These are phyloP conservation scores for Scutellaria galericulata DNA, from an alignment of 257 asterid species.

Conservation along the genomic window DNA sequence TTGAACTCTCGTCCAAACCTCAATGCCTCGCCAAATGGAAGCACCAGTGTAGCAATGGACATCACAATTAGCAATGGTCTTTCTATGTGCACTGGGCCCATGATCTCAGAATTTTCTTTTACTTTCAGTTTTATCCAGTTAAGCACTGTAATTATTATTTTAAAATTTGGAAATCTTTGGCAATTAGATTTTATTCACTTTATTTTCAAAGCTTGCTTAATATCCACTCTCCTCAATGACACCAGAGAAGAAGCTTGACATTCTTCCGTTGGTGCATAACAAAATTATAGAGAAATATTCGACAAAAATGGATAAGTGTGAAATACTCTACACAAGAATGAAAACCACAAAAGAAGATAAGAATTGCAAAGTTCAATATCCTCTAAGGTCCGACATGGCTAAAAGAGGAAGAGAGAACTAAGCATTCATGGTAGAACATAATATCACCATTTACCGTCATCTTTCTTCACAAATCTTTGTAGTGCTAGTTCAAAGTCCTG, in stretches of 20 bases:
- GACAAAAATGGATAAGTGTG: conserved; percentile 15
- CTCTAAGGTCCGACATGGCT: conserved; percentile 8
- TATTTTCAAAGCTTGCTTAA: background rate
- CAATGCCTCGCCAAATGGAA: background rate
- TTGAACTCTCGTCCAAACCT: background rate
- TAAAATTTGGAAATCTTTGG: conserved; percentile 6
- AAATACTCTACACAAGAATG: background rate
- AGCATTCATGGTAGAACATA: conserved; percentile 25
- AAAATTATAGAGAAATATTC: background rate
- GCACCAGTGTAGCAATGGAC: background rate
- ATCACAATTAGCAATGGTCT: conserved; percentile 4
- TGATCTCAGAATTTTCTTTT: background rate
- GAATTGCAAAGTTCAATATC: conserved; percentile 1
- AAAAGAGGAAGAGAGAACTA: background rate
- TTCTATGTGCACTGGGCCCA: background rate
- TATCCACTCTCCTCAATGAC: background rate
- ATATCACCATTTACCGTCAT: conserved; percentile 54
- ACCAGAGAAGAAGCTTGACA: background rate
- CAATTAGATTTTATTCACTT: background rate
- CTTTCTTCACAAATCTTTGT: conserved; percentile 63
- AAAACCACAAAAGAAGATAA: conserved; percentile 3
- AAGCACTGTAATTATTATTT: background rate
- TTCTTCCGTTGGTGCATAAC: too few species aligned
- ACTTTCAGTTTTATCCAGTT: background rate
- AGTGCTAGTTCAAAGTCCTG: conserved; percentile 73